Evolutionary conservation across 306 rosid genomes (phyloP), one percentile per base, ranked within the genome.

Genomic region (Ochetophila trinervis): DNA sequence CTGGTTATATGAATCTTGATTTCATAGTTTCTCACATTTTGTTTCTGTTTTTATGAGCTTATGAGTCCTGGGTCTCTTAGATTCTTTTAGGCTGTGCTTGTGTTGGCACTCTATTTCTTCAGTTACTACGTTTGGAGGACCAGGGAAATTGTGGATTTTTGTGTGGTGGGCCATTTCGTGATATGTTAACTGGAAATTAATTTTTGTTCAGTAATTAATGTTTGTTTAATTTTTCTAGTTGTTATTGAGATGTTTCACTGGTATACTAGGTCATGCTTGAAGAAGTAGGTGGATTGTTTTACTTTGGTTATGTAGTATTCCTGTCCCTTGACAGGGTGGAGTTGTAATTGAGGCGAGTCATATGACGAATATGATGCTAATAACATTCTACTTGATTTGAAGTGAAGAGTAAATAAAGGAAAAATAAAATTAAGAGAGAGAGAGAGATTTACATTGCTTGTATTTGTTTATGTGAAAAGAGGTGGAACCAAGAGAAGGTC

Each of bases 41-140:
- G n/a, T 27, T 27, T 27, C 32, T 27, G 32, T 27, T 27, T 27
- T 27, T 27, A 0, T 40, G 45, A 6, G 12, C 1, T 8, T 40
- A 37, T 40, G 45, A 12, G 10, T 9, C 6, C 45, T 40, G 45
- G 45, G 45, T 40, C 10, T 40, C 8, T 40, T 40, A 1, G 12
- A 40, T 40, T 40, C 45, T 40, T 40, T 40, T 40, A 36, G 1
- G 9, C 6, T 36, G 42, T 36, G 0, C 42, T 36, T 36, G 42
- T 6, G 9, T 36, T 7, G 42, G 9, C 10, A 3, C 42, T 19
- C 4, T 50, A 61, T 9, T 71, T 64, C 17, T 62, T 17, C 17
- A 62, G 22, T 76, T n/a, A 19, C 24, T 42, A 15, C 37, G 36
- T n/a, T n/a, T 59, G 63, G 49, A 37, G 49, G n/a, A 19, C 21